Conservation (phyloP, 2,329 filamentous ascomycete species). For the Fusarium torreyae region DNA sequence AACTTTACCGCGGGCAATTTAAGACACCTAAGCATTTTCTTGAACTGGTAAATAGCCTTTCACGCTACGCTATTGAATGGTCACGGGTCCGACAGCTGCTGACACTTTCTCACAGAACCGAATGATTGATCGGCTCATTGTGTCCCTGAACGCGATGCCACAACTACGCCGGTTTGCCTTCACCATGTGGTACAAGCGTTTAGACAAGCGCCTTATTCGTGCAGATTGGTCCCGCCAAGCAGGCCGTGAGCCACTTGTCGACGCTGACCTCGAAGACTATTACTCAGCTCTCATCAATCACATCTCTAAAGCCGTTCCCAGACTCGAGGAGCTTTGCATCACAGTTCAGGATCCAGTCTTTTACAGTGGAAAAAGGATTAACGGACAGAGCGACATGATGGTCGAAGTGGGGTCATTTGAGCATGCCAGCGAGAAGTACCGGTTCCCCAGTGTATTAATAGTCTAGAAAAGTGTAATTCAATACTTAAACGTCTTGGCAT, state of each 20-base stretch:
- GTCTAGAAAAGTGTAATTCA: not conserved
- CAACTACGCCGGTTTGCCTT: not conserved
- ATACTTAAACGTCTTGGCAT: too few relatives aligned
- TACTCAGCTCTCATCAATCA: not conserved
- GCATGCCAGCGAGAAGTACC: not conserved
- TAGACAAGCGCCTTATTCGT: not conserved
- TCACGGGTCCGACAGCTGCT: not conserved
- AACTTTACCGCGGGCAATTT: too few relatives aligned
- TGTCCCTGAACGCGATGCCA: not conserved
- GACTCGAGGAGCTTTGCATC: not conserved
- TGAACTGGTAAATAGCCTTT: too few relatives aligned
- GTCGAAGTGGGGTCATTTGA: not conserved
- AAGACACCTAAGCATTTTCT: too few relatives aligned
- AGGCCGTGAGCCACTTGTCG: too few relatives aligned
- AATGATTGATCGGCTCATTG: not conserved
- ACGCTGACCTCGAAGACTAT: rapidly evolving
- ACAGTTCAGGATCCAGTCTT: too few relatives aligned
- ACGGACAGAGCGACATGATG: not conserved
- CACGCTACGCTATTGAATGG: too few relatives aligned
- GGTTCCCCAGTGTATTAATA: not conserved
- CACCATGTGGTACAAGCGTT: not conserved
- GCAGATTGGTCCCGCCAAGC: too few relatives aligned
- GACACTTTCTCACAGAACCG: not conserved
- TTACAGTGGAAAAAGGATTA: not conserved
- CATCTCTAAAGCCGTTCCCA: not conserved